A percentile compares a stretch with the other conserved stretches of the same genome.
phyloP scores from a whole-genome alignment of 192 early-diverging fungal genomes.

The Backusella sp. region DNA sequence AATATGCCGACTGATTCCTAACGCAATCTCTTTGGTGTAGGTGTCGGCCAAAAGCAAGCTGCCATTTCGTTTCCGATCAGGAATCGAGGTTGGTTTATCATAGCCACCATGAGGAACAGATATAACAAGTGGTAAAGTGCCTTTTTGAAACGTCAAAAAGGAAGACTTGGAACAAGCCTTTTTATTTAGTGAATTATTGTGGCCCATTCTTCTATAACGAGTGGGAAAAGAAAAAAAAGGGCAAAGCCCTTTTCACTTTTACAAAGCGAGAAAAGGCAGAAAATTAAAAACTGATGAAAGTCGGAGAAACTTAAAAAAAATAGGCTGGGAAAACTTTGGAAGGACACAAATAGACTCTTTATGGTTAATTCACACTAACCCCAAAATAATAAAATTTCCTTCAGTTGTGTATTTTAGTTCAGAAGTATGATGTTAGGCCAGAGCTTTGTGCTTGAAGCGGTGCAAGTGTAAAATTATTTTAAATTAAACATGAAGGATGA shows the following conservation, averaged over 20 bases:
- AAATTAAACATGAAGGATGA: too few species aligned
- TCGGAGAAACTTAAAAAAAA: not conserved
- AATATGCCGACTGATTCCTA: not conserved
- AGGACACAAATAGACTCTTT: not conserved
- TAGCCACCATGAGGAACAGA: slow-evolving; percentile 7
- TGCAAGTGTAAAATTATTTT: too few species aligned
- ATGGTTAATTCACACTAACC: too few species aligned
- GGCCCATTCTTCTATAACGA: not conserved
- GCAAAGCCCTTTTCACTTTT: not conserved
- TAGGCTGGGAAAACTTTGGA: not conserved
- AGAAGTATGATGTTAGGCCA: too few species aligned
- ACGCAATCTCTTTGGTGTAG: not conserved
- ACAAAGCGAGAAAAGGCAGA: not conserved
- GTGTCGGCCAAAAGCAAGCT: not conserved
- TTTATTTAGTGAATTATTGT: not conserved
- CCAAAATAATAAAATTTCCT: too few species aligned
- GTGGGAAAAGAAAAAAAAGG: not conserved
- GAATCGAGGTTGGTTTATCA: not conserved
- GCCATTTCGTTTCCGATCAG: not conserved
- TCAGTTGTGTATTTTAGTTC: too few species aligned
- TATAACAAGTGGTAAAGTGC: not conserved
- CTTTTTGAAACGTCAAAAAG: not conserved
- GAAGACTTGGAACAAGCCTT: not conserved
- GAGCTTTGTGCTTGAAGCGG: too few species aligned
- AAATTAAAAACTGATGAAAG: not conserved